These are phyloP conservation scores for Aspergillus funiculosus DNA, from an alignment of 495 filamentous ascomycete genomes.

Conservation along the genomic window DNA sequence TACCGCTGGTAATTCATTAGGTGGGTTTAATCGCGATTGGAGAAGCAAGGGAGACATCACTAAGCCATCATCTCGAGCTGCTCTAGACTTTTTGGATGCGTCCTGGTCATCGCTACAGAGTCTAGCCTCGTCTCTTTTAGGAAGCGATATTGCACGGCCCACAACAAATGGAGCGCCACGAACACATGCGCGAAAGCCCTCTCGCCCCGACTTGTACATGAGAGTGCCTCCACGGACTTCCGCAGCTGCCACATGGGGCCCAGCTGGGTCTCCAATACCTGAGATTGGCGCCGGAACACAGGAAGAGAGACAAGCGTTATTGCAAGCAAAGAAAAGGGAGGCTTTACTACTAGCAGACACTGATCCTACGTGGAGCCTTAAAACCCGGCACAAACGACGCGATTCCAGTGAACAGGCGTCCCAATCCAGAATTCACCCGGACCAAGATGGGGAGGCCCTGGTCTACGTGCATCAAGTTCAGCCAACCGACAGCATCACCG, in stretches of 20 bases:
- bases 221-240: slow-evolving; percentile 36
- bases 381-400: slow-evolving; percentile 52
- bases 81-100: slow-evolving; percentile 43
- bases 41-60: slow-evolving; percentile 23
- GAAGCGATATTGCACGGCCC: slow-evolving; percentile 38
- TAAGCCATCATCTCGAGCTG: slow-evolving; percentile 31
- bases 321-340: slow-evolving; percentile 59
- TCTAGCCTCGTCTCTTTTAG: slow-evolving; percentile 48
- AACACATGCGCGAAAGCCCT: slow-evolving; percentile 39
- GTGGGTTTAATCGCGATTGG: slow-evolving; percentile 20
- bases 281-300: slow-evolving; percentile 49
- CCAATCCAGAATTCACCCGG: slow-evolving; percentile 33
- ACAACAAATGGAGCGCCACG: slow-evolving; percentile 27
- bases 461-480: slow-evolving; percentile 89
- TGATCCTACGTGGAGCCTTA: slow-evolving; percentile 38
- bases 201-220: slow-evolving; percentile 37
- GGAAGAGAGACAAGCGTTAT: slow-evolving; percentile 51
- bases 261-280: slow-evolving; percentile 35
- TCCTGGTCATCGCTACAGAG: slow-evolving; percentile 52
- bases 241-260: slow-evolving; percentile 49
- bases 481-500: slow-evolving; percentile 76
- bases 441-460: slow-evolving; percentile 64
- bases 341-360: slow-evolving; percentile 52
- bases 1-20: slow-evolving; percentile 28
- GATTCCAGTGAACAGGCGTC: slow-evolving; percentile 50